Evolutionary conservation across 2,329 filamentous ascomycete species (phyloP), one percentile per base, ranked within the genome.

Genomic region (Alternaria metachromatica): DNA sequence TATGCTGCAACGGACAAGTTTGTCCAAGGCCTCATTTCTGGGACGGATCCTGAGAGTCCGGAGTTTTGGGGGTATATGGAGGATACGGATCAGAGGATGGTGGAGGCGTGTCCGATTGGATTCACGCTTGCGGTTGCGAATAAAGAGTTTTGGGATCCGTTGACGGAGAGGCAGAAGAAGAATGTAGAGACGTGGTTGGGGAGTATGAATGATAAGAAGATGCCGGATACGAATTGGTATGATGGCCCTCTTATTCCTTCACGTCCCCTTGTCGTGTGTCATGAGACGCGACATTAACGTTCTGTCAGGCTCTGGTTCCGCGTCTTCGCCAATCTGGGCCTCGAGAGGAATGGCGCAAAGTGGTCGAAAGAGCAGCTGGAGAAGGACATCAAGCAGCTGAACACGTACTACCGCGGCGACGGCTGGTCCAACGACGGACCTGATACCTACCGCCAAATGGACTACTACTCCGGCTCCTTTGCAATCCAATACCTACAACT

Each of bases 351-450:
- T 70, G 90, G 90, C 1, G 91, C 89, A 0, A 86, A 86, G 51
- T 92, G 90, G 80, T 92, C 90, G 0, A 87, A 90, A 66, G 85
- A 89, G 48, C 86, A 89, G 21, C 86, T 94, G 21, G 89, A 92
- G 61, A 87, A 87, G 20, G 92, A 94, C 75, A 92, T 95, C 75
- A 86, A 90, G 70, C 91, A 94, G 69, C 84, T 95, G 10, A 88
- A 94, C 72, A 92, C 90, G 0, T 95, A 94, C 77, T 93, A 94
- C 74, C 88, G 92, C n/a, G 92, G 92, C 6, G 89, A 88, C 49
- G 92, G 92, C 1, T 95, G 92, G 92, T 93, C 90, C 3, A 93
- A 94, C 71, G 92, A 95, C 74, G 92, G 92, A 0, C 92, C 92
- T 0, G 89, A 90, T 72, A 89, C 89, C 13, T 92, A 94, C 61